Evolutionary conservation across 306 rosid genomes (phyloP), one percentile per base, ranked within the genome.

Genomic region (Prosopis cineraria): DNA sequence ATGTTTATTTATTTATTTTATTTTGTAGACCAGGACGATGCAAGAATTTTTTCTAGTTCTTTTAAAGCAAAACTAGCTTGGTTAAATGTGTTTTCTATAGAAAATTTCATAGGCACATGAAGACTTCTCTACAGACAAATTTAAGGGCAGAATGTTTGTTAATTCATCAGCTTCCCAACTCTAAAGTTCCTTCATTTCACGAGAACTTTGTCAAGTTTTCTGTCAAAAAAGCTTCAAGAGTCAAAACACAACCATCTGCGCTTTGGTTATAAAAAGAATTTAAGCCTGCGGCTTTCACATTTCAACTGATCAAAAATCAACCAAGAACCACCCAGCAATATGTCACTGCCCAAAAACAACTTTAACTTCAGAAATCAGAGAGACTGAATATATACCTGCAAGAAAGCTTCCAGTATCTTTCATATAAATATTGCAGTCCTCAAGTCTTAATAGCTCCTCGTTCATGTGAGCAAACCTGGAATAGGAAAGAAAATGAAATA

Each of bases 351-450:
- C 63, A 58, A 11, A 70, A 70, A 47, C 19, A 62, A 27, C 58
- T 50, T 19, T 29, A 34, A 12, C 29, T 66, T 82, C 12, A 20
- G 60, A 53, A 10, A 22, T 1, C n/a, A 24, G 7, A 59, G 4
- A 29, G 27, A 24, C 53, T 52, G 59, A 52, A 52, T 52, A 65
- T 36, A 79, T 47, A 85, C 89, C 89, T 85, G 80, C 56, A 45
- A 70, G 27, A 53, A 31, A 70, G 36, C 4, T 69, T 78, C 50
- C 10, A 6, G 62, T 45, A 37, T 41, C 58, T 30, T 79, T 78
- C 70, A 74, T 48, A 45, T 41, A 45, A 40, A 75, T 53, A 55
- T 79, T 79, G 65, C 70, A 68, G 72, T 69, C 70, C 63, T 68
- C 27, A 68, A 78, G 72, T 43, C 72, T 82, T 13, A 34, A 37